These are phyloP conservation scores for Quercus cerris DNA, from an alignment of 306 rosid genomes.

Conservation along the genomic window DNA sequence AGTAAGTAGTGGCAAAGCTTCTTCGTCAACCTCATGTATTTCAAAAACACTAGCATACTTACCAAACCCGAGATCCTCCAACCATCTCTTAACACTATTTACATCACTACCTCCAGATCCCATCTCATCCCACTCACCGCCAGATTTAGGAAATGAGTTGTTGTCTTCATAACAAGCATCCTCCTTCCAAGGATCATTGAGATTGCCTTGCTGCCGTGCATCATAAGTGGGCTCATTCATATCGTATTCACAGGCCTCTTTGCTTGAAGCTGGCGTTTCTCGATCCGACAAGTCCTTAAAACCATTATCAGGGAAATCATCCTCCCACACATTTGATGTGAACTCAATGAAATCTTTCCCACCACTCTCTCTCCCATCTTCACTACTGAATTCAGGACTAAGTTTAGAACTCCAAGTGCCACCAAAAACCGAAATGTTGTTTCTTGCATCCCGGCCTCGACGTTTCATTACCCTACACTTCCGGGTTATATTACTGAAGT, in stretches of 20 bases:
- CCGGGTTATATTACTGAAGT: constrained; percentile 29
- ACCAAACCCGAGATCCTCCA: constrained; percentile 38
- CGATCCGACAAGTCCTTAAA: constrained; percentile 23
- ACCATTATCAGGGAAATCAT: constrained; percentile 6
- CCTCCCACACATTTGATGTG: not conserved
- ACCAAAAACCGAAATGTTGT: constrained; percentile 5
- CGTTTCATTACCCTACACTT: constrained; percentile 41
- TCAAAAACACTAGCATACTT: constrained; percentile 35
- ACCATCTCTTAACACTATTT: constrained; percentile 25
- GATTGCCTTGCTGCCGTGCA: not conserved
- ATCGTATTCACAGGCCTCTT: constrained; percentile 22
- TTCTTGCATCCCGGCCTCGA: constrained; percentile 14
- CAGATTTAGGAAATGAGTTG: constrained; percentile 2
- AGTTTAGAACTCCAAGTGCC: constrained; percentile 31
- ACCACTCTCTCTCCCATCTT: constrained; percentile 18
- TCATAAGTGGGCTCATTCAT: constrained; percentile 9
- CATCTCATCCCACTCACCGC: constrained; percentile 14
- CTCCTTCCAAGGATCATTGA: constrained; percentile 5
- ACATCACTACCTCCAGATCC: constrained; percentile 1
- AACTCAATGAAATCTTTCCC: constrained; percentile 14
- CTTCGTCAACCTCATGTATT: constrained; percentile 45
- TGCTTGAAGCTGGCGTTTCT: constrained; percentile 32
- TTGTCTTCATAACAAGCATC: constrained; percentile 14
- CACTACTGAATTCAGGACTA: constrained; percentile 21
- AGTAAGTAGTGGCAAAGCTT: constrained; percentile 38